Evolutionary conservation across 495 filamentous ascomycete genomes (phyloP).

Genomic region (Zalerion maritima): DNA sequence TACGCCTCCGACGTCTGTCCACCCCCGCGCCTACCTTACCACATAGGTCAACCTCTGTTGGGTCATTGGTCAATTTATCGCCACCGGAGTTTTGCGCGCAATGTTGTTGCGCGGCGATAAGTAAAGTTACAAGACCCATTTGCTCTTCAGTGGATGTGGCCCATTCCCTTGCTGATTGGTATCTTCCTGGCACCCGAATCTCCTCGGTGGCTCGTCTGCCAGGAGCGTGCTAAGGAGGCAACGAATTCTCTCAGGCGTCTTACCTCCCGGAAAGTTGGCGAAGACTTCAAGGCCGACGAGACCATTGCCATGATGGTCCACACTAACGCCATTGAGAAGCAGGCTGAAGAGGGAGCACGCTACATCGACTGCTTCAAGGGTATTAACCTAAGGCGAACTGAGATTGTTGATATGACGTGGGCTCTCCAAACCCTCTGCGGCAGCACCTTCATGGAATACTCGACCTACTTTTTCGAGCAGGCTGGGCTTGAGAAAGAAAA

Average conservation of each 20-base stretch:
- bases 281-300: conserved; percentile 44
- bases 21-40: conserved; percentile 49
- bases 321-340: conserved; percentile 50
- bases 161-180: conserved; percentile 46
- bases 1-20: conserved; percentile 59
- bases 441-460: conserved; percentile 53
- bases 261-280: conserved; percentile 31
- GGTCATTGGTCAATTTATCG: conserved; percentile 56
- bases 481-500: conserved; percentile 49
- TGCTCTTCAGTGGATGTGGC: conserved; percentile 63
- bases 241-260: conserved; percentile 38
- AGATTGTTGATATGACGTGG: conserved; percentile 54
- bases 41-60: conserved; percentile 63
- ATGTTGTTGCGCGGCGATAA: conserved; percentile 36
- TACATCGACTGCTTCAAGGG: conserved; percentile 57
- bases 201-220: conserved; percentile 63
- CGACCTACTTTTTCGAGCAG: conserved; percentile 53
- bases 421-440: conserved; percentile 57
- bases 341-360: conserved; percentile 37
- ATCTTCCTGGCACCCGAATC: conserved; percentile 55
- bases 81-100: conserved; percentile 44
- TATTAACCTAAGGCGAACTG: conserved; percentile 50
- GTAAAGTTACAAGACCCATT: conserved; percentile 51
- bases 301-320: conserved; percentile 59
- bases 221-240: conserved; percentile 33